Conservation (phyloP, 495 filamentous ascomycete genomes). For the Diplogelasinospora grovesii region DNA sequence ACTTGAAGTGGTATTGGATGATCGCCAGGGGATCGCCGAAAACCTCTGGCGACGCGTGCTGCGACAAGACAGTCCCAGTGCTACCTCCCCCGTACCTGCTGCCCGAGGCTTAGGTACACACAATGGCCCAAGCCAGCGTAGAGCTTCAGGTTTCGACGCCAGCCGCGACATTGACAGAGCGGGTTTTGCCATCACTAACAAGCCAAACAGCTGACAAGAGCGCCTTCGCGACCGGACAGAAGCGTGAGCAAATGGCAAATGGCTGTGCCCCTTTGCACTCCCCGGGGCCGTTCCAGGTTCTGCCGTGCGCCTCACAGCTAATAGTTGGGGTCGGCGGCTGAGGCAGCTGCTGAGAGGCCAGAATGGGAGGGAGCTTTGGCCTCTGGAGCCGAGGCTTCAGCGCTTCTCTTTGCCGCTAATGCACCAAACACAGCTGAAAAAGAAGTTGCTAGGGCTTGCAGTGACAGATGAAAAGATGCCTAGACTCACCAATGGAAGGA, state of each 20-base stretch:
- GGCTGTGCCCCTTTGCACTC: background rate
- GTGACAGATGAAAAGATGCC: background rate
- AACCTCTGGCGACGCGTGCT: conserved; percentile 1
- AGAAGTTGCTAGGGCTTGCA: background rate
- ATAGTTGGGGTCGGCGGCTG: conserved; percentile 5
- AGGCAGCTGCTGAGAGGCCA: background rate
- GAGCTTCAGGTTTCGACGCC: background rate
- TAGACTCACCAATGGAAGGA: conserved; percentile 7
- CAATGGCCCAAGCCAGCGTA: conserved; percentile 4
- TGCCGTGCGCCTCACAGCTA: conserved; percentile 11
- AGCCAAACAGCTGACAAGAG: no score
- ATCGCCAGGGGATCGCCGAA: conserved; percentile 5
- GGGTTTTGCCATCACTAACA: conserved; percentile 3
- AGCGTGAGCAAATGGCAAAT: no score
- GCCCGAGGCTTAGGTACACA: conserved; percentile 11
- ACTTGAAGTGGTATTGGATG: conserved; percentile 9
- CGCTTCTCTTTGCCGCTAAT: background rate
- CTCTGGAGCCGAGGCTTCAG: background rate
- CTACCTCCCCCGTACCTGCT: conserved; percentile 5
- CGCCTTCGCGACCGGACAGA: no score
- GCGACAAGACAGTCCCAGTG: conserved; percentile 1
- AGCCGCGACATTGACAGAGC: conserved; percentile 2
- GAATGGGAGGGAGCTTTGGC: conserved; percentile 4
- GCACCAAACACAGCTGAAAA: conserved; percentile 3
- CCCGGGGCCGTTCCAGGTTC: background rate